Conservation (phyloP, 768 basidiomycete genomes). For the Naganishia vishniacii region DNA sequence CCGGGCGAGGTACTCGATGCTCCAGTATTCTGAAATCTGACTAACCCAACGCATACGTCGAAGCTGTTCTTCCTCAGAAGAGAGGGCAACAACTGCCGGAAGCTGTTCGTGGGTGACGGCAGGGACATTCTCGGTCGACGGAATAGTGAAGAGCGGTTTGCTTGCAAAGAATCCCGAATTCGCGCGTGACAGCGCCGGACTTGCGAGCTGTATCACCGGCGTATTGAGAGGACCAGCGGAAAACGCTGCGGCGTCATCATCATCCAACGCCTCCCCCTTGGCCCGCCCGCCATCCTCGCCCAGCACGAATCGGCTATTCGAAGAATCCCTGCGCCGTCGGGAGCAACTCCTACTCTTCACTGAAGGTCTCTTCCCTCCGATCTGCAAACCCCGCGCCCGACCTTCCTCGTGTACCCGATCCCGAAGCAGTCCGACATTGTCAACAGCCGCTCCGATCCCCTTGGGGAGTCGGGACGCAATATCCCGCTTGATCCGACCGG, state of each 20-base stretch:
- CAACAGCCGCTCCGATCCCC: conserved; percentile 68
- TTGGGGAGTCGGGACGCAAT: conserved; percentile 69
- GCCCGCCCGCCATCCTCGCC: background rate
- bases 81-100: background rate
- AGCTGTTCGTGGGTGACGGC: conserved; percentile 16
- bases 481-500: conserved; percentile 71
- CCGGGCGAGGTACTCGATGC: conserved; percentile 65
- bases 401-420: conserved; percentile 32
- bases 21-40: conserved; percentile 96
- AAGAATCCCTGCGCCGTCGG: background rate
- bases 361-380: conserved; percentile 11
- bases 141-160: background rate
- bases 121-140: background rate
- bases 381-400: background rate
- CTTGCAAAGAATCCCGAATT: conserved; percentile 27
- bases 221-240: conserved; percentile 46
- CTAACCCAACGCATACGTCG: conserved; percentile 87
- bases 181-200: conserved; percentile 33
- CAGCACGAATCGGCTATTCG: background rate
- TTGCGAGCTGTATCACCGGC: conserved; percentile 49
- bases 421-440: conserved; percentile 66
- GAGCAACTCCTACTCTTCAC: conserved; percentile 15
- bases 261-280: conserved; percentile 48
- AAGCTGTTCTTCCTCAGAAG: conserved; percentile 47
- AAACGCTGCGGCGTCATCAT: conserved; percentile 28